Conservation (phyloP, 306 rosid species). For the Geum urbanum region DNA sequence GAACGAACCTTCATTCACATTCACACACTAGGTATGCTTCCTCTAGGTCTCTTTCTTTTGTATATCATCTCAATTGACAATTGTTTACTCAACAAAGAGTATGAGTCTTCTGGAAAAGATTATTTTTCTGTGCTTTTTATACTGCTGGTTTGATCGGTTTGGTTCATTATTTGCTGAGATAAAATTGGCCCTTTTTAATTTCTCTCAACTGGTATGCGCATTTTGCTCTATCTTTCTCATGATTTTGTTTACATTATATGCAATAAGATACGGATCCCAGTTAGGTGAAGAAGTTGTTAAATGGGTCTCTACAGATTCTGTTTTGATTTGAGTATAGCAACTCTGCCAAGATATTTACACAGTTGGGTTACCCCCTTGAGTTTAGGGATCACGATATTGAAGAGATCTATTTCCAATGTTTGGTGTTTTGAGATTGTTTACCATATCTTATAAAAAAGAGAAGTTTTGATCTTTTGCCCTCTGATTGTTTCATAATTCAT, state of each 20-base stretch:
- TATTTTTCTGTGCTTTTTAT: not conserved
- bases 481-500: not conserved
- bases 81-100: not conserved
- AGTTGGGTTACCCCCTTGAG: not conserved
- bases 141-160: not conserved
- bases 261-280: not conserved
- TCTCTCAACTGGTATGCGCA: conserved; percentile 1
- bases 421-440: not conserved
- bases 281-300: not conserved
- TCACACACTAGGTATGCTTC: not conserved
- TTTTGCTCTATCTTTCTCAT: not conserved
- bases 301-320: not conserved
- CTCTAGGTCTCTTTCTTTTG: not conserved
- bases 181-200: not conserved
- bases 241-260: not conserved
- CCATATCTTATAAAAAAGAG: not conserved
- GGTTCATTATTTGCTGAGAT: not conserved
- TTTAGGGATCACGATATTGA: conserved; percentile 1
- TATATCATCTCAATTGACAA: not conserved
- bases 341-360: not conserved
- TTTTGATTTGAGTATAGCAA: not conserved
- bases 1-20: conserved; percentile 4
- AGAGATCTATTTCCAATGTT: not conserved
- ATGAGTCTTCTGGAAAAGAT: not conserved
- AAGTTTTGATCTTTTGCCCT: conserved; percentile 3